Conservation (phyloP, 306 rosid species). For the Dryas alaskensis region DNA sequence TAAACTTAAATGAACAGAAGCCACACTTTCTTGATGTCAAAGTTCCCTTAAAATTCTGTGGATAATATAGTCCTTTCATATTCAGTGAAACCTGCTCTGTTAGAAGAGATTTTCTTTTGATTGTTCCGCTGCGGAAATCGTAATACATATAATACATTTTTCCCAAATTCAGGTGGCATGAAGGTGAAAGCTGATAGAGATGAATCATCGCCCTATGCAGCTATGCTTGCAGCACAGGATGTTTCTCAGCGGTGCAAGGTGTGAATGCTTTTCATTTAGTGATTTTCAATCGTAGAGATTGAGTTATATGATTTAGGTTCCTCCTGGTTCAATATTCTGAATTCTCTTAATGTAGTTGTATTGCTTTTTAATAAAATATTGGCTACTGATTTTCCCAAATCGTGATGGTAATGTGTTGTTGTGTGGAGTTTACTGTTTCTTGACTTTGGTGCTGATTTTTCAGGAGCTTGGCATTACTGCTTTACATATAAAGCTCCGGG, state of each 20-base stretch:
- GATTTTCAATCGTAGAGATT: background rate
- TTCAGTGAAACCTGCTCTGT: background rate
- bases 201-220: constrained; percentile 90
- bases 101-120: background rate
- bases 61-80: background rate
- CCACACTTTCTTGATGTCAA: background rate
- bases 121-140: background rate
- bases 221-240: constrained; percentile 96
- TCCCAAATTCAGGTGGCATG: constrained; percentile 64
- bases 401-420: background rate
- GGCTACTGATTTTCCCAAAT: no score
- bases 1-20: background rate
- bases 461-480: constrained; percentile 63
- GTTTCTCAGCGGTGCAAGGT: constrained; percentile 88
- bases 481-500: constrained; percentile 53
- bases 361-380: background rate
- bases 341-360: background rate
- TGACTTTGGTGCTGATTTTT: background rate
- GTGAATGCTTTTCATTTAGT: background rate
- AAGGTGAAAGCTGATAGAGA: constrained; percentile 93
- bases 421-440: background rate
- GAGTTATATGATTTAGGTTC: background rate
- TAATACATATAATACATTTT: background rate
- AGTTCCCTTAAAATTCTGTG: no score
- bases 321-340: background rate